Base-by-base conservation (phyloP, 768 basidiomycete species). In the Leccinellum luteum region DNA sequence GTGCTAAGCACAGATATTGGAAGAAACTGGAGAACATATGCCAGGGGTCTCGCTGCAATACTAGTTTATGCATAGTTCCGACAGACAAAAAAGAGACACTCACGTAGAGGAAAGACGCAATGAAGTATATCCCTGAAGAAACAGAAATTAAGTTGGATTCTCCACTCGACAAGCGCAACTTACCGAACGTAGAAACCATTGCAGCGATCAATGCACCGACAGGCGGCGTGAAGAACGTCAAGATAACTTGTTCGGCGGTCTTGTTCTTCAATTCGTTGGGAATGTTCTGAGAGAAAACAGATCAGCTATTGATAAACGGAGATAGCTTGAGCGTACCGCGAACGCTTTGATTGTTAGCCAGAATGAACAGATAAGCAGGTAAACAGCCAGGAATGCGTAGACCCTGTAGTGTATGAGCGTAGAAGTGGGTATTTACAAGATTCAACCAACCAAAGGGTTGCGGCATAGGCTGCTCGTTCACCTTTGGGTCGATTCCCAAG, bases 21-120 rank as follows among this genome's bases (percentile, higher is more conserved):
- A 88, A 76, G 81, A 97, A 94, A 64, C 92, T 94, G 25, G 92
- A 91, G 74, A 95, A 87, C 86, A 98, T 89, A 74, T 98, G 95
- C 95, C 95, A 98, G 5, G 95, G 95, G 74, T 98, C 95, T 60
- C 92, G 86, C 90, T 94, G 59, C 30, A 58, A 50, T n/a, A 21
- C 25, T 53, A 32, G 25, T 68, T 52, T 57, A 48, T 15, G 21
- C 14, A 54, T 59, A 23, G 27, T 30, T 56, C 5, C 41, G 30
- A 28, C 45, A n/a, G 6, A 47, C 35, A n/a, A 14, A 50, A 27
- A 3, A 17, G 9, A 47, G 14, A 1, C 28, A 78, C 90, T 76
- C 60, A 92, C 90, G 65, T 92, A 95, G 66, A 94, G 84, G 74
- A 93, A 81, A 0, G 92, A 95, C 3, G 92, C 83, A 23, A 87